Conservation (phyloP, 352 stramenopile species). For the Elongisporangium undulatum region DNA sequence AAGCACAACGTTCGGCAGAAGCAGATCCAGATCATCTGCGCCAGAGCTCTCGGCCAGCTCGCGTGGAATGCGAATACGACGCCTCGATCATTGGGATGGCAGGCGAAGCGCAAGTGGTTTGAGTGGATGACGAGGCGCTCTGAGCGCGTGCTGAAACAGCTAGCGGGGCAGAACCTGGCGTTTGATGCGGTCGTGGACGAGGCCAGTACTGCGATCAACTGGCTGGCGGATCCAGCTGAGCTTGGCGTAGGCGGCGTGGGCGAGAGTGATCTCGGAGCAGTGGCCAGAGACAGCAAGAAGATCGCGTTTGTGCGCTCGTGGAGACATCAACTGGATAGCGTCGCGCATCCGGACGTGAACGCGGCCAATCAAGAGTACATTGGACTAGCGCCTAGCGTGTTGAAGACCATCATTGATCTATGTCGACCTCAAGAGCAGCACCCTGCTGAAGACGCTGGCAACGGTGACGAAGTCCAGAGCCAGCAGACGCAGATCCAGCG, state of each 20-base stretch:
- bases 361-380: slow-evolving; percentile 63
- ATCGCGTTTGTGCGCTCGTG: slow-evolving; percentile 44
- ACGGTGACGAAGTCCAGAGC: slow-evolving; percentile 2
- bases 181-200: slow-evolving; percentile 59
- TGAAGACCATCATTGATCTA: slow-evolving; percentile 50
- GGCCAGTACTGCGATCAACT: slow-evolving; percentile 36
- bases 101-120: slow-evolving; percentile 63
- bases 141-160: slow-evolving; percentile 17
- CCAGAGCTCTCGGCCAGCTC: slow-evolving; percentile 47
- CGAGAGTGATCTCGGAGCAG: slow-evolving; percentile 24
- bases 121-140: slow-evolving; percentile 42
- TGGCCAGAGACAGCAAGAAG: slow-evolving; percentile 31
- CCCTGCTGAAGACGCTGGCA: not conserved
- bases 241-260: slow-evolving; percentile 18
- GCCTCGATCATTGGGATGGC: slow-evolving; percentile 48
- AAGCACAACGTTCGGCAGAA: slow-evolving; percentile 27
- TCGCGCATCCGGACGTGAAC: slow-evolving; percentile 33
- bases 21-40: slow-evolving; percentile 35
- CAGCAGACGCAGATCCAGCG: slow-evolving; percentile 28
- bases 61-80: slow-evolving; percentile 70
- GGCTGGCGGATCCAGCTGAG: slow-evolving; percentile 45
- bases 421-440: slow-evolving; percentile 8
- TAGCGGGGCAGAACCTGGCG: slow-evolving; percentile 16
- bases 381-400: slow-evolving; percentile 38
- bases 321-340: slow-evolving; percentile 43